These are phyloP conservation scores for Arachis monticola DNA, from an alignment of 331 rosid genomes.

Conservation along the genomic window DNA sequence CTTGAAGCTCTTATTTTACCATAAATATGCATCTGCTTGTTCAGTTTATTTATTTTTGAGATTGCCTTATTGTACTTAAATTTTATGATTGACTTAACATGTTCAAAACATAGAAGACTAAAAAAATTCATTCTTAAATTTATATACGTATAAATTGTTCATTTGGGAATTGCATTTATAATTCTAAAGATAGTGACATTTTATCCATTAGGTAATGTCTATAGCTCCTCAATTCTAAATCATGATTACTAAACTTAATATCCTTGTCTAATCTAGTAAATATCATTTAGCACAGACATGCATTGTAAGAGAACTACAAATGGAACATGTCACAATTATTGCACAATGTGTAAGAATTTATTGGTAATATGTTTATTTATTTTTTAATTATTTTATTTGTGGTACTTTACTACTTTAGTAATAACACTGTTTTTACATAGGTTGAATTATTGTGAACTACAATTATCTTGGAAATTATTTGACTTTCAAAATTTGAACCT, in stretches of 20 bases:
- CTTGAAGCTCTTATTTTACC: too few species aligned
- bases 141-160: too few species aligned
- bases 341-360: slow-evolving; percentile 18
- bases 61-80: too few species aligned
- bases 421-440: not conserved
- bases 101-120: too few species aligned
- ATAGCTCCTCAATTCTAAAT: slow-evolving; percentile 21
- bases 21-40: too few species aligned
- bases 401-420: slow-evolving; percentile 52
- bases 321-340: slow-evolving; percentile 25
- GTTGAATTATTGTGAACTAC: too few species aligned
- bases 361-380: slow-evolving; percentile 23
- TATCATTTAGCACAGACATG: slow-evolving; percentile 10
- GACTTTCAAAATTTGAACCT: too few species aligned
- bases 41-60: too few species aligned
- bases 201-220: slow-evolving; percentile 21
- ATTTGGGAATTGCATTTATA: too few species aligned
- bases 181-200: not conserved
- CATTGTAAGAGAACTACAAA: slow-evolving; percentile 10
- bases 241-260: slow-evolving; percentile 23
- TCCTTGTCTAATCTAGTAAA: slow-evolving; percentile 11
- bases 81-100: too few species aligned
- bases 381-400: slow-evolving; percentile 18
- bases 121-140: too few species aligned
- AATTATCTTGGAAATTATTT: too few species aligned